Evolutionary conservation across 306 rosid species (phyloP).

Genomic region (Cyamopsis tetragonoloba): DNA sequence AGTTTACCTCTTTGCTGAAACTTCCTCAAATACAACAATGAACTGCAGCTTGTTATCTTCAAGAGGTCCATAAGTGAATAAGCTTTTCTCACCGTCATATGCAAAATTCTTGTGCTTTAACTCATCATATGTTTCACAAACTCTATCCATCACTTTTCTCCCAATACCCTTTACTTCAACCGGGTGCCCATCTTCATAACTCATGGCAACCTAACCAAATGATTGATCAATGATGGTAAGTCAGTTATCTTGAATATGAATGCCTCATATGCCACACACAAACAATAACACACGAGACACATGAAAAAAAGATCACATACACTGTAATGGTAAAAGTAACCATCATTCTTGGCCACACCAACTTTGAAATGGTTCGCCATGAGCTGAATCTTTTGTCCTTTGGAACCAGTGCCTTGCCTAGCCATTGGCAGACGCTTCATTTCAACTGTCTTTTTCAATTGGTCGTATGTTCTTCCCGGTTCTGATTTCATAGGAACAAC

Average conservation of each 20-base stretch:
- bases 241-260: not conserved
- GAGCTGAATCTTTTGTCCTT: constrained; percentile 35
- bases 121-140: constrained; percentile 25
- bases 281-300: not conserved
- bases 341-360: constrained; percentile 6
- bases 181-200: constrained; percentile 30
- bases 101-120: constrained; percentile 22
- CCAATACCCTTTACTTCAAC: constrained; percentile 36
- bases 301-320: not conserved
- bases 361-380: constrained; percentile 39
- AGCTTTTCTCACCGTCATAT: constrained; percentile 42
- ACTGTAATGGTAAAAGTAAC: constrained; percentile 39
- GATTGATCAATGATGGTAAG: not conserved
- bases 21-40: constrained; percentile 29
- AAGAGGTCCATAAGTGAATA: constrained; percentile 32
- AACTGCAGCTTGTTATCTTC: constrained; percentile 7
- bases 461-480: too few relatives aligned
- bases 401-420: constrained; percentile 32
- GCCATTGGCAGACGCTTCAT: constrained; percentile 37
- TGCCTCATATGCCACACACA: not conserved
- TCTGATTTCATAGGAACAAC: too few relatives aligned
- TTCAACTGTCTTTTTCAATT: too few relatives aligned
- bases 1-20: constrained; percentile 30
- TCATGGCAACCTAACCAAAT: constrained; percentile 34
- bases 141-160: constrained; percentile 35